A percentile compares a stretch with the other conserved stretches of the same genome.
phyloP scores from a whole-genome alignment of 2,329 filamentous ascomycete species.

The Hypoxylon sp. region DNA sequence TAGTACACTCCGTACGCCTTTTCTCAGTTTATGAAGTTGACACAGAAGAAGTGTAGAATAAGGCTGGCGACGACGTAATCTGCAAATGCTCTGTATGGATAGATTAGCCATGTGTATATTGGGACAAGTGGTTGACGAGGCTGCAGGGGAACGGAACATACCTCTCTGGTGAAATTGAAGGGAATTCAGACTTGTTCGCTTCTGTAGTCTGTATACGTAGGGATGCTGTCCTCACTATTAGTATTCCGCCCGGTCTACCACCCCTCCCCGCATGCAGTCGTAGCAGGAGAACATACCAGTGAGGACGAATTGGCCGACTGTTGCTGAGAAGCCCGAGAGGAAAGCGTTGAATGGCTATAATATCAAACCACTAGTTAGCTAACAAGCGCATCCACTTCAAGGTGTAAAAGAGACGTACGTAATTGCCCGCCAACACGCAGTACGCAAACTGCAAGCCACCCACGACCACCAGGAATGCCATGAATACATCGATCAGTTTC shows the following conservation, averaged over 20 bases:
- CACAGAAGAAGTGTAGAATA: constrained; percentile 97
- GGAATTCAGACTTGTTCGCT: constrained; percentile 84
- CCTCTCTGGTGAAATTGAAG: constrained; percentile 84
- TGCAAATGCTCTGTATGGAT: constrained; percentile 82
- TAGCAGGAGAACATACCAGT: constrained; percentile 73
- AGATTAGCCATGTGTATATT: constrained; percentile 11
- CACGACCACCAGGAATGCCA: constrained; percentile 87
- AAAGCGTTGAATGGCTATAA: constrained; percentile 97
- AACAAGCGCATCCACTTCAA: background rate
- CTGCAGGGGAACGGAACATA: constrained; percentile 58
- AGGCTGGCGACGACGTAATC: constrained; percentile 96
- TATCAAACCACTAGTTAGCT: constrained; percentile 47
- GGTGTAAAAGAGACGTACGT: constrained; percentile 72
- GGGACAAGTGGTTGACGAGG: background rate
- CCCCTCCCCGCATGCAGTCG: background rate
- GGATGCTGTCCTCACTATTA: constrained; percentile 64
- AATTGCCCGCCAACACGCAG: constrained; percentile 92
- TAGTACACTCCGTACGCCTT: constrained; percentile 11
- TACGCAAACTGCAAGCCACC: constrained; percentile 95
- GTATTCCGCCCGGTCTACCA: background rate
- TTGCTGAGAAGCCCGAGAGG: constrained; percentile 92
- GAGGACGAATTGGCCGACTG: constrained; percentile 97
- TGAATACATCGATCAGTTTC: constrained; percentile 92
- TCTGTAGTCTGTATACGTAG: constrained; percentile 93
- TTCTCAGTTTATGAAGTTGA: constrained; percentile 97